phyloP scores from a whole-genome alignment of 495 filamentous ascomycete species.

The Penicillium ochrochloron region DNA sequence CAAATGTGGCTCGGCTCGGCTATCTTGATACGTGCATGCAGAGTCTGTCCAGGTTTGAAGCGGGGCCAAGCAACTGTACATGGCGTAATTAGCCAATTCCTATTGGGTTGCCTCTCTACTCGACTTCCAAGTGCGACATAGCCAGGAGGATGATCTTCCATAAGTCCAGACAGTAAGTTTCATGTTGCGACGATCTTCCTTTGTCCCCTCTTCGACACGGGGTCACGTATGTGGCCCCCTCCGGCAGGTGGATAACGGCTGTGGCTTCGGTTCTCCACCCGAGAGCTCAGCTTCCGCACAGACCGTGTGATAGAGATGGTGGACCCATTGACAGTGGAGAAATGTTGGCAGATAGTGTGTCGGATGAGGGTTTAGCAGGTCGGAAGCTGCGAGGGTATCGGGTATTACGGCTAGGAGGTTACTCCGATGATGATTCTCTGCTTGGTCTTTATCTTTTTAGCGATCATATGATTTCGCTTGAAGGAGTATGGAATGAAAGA shows the following conservation, averaged over 20 bases:
- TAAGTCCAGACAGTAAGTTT: background rate
- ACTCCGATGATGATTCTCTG: background rate
- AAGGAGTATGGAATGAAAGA: background rate
- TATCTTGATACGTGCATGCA: background rate
- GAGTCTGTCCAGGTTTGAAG: background rate
- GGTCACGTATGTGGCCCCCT: slow-evolving; percentile 13
- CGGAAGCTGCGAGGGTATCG: background rate
- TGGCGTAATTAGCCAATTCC: background rate
- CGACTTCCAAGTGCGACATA: background rate
- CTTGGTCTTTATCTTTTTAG: background rate
- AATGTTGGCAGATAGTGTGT: slow-evolving; percentile 2
- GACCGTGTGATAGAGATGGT: slow-evolving; percentile 15
- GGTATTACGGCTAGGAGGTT: background rate
- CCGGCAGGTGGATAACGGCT: slow-evolving; percentile 26
- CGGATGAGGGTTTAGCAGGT: background rate
- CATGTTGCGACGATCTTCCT: slow-evolving; percentile 13
- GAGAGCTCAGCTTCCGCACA: slow-evolving; percentile 22
- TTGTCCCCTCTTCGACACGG: background rate
- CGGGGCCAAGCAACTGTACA: background rate
- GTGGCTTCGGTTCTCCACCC: slow-evolving; percentile 32
- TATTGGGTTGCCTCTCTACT: background rate
- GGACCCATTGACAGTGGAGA: background rate
- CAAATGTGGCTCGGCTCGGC: slow-evolving; percentile 4
- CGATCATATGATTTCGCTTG: background rate
- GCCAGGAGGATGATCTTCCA: background rate